Evolutionary conservation across 805 yeast species (phyloP), one percentile per base, ranked within the genome.

Genomic region (Komagataella kurtzmanii): DNA sequence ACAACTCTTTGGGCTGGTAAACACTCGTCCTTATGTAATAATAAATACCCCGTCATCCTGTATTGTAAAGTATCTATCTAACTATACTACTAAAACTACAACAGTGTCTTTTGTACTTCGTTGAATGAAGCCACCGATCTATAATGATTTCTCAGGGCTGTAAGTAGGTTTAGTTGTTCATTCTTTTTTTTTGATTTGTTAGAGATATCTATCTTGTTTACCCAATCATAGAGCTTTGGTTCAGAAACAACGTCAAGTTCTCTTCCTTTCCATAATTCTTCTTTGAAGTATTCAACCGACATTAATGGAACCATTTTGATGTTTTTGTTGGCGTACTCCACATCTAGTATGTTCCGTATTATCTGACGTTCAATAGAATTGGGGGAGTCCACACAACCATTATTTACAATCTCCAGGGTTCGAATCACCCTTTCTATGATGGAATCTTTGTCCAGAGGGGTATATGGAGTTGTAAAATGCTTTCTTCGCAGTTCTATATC

Each of bases 1-100:
- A 79, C 54, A 84, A 81, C 62, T 83, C 91, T 2, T 69, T 84
- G 54, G 90, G 90, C 40, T 84, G 90, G 90, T 66, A 52, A 60
- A 3, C 40, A 4, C 14, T 30, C 40, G n/a, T 30, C 23, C 23
- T 21, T 30, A 8, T 30, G 14, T 30, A 30, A 30, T 30, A 14
- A 14, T 30, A 30, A 14, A 14, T 30, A 30, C 40, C 40, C 12
- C 14, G 10, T 30, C 40, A 30, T 30, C 14, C 40, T 30, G 40
- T 30, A 30, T 30, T 30, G 40, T 30, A 30, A 30, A 30, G 8
- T 30, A 30, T 30, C 40, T 30, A 30, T 10, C 12, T 10, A 30
- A 30, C 40, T 30, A 30, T 30, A 30, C 6, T 30, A 30, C 14
- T 10, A 30, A 10, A 14, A 14, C 14, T 30, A 30, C 14, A 30